Base-by-base conservation (phyloP, 768 basidiomycete genomes). In the Boletus coccyginus region DNA sequence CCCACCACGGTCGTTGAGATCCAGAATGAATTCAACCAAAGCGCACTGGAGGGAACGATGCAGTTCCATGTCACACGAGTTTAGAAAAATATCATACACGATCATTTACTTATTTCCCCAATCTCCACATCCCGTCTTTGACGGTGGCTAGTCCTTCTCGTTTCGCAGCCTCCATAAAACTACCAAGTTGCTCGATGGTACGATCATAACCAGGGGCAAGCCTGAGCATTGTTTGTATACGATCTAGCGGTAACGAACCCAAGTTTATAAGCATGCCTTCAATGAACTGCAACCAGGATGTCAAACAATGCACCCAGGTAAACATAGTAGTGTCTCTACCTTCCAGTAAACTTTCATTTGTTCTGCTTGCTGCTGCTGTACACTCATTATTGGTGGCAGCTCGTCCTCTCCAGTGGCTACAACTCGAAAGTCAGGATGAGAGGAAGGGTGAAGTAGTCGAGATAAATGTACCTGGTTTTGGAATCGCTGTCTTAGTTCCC, bases 221-320 rank as follows among this genome's bases (percentile, higher is more conserved):
- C 67, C 83, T 86, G 57, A 97, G 78, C 89, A 94, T 94, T 3
- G 81, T 77, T 67, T 97, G 94, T 65, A 97, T 93, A n/a, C 89
- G 82, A 57, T 91, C 88, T 43, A 91, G 65, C 2, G 88, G 80
- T 16, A 94, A 77, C 3, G 83, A 70, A 11, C 89, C 90, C 43
- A 98, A 75, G 68, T 94, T 95, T 52, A 85, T 93, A 55, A 97
- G 85, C 88, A 94, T 93, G 31, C 90, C 92, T 72, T 92, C 87
- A 57, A 95, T 90, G 73, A 88, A 95, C 89, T 92, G 57, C 21
- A 41, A 14, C 7, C 48, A 9, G 51, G 10, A 50, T 46, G 56
- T 62, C 42, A 53, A 43, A 38, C 13, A 55, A 39, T 31, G 29
- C 17, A 49, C 12, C 3, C 13, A 45, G 5, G 32, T 24, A 45